Evolutionary conservation across 1,284 basidiomycete species (phyloP), one percentile per base, ranked within the genome.

Genomic region (Cystobasidium pallidum): DNA sequence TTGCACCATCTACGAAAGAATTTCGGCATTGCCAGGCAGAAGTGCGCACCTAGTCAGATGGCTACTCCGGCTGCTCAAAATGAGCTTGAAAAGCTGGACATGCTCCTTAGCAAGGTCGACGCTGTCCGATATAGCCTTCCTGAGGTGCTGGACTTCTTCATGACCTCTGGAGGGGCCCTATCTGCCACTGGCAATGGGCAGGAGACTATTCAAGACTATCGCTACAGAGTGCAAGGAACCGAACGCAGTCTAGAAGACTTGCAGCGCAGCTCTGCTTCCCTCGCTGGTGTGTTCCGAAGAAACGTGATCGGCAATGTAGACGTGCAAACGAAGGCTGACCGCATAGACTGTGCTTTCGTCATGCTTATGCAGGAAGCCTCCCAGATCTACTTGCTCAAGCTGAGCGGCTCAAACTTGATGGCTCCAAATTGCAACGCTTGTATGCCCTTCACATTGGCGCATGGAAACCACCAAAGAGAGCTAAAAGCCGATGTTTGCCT

Each of bases 111-210:
- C 59, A 63, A 71, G 68, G 3, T 71, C 52, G 68, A 71, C 51
- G 68, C 68, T 45, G 59, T 71, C 36, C 68, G 68, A 45, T 71
- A 54, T 49, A 47, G 61, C 49, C 61, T 71, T 21, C 68, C 68
- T n/a, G 59, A 30, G 28, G 47, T 71, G 39, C n/a, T 71, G 34
- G 58, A 47, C 30, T 57, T 59, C 45, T 49, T 71, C 36, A 49
- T 47, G 28, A 39, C 7, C 17, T 17, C 51, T 17, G 26, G 21
- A 15, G 30, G 30, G 21, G 36, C 45, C 51, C 17, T 30, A 28
- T 17, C 51, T 32, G 64, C 7, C 49, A 26, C 32, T 30, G 21
- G 19, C 26, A 57, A 41, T 32, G 28, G 34, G 10, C 49, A 41
- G 45, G 45, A 15, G 19, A 63, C n/a, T 15, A 49, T 64, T 30